A percentile compares a stretch with the other conserved stretches of the same genome.
These are phyloP conservation scores for Sclerotinia trifoliorum DNA, from an alignment of 2,329 filamentous ascomycete species.

Conservation along the genomic window DNA sequence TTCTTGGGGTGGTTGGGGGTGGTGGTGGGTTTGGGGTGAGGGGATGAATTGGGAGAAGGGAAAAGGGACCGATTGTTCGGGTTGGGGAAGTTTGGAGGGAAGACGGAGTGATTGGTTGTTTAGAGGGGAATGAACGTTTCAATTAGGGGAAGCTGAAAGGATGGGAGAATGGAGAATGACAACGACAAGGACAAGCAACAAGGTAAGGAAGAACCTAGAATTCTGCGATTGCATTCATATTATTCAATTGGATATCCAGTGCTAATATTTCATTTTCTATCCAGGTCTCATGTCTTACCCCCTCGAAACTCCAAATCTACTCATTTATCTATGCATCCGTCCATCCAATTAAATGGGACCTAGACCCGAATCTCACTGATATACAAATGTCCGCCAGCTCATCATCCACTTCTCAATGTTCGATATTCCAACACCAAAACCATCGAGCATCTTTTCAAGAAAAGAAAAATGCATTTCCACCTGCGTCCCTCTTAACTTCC, in stretches of 20 bases:
- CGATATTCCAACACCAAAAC: neutral
- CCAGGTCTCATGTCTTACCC: neutral
- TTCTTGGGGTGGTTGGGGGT: slow-evolving; percentile 16
- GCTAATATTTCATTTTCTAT: neutral
- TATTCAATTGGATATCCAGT: neutral
- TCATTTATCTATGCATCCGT: neutral
- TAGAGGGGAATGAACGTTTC: too few relatives aligned
- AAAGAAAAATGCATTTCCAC: slow-evolving; percentile 94
- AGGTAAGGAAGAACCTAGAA: neutral
- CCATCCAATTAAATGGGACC: neutral
- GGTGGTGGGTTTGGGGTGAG: slow-evolving; percentile 4
- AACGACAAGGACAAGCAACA: neutral
- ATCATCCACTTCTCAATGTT: neutral
- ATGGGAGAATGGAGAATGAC: neutral
- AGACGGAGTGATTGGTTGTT: too few relatives aligned
- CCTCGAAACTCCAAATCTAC: neutral
- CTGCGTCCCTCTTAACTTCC: slow-evolving; percentile 75
- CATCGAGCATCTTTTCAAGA: slow-evolving; percentile 40
- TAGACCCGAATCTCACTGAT: neutral
- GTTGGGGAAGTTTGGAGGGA: too few relatives aligned
- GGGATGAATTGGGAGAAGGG: neutral
- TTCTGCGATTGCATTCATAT: too few relatives aligned
- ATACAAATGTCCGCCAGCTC: neutral
- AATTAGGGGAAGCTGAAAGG: neutral
- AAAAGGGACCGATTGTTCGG: neutral